Base-by-base conservation (phyloP, 2,329 filamentous ascomycete species). In the Ophiognomonia clavigignenti-juglandacearum region DNA sequence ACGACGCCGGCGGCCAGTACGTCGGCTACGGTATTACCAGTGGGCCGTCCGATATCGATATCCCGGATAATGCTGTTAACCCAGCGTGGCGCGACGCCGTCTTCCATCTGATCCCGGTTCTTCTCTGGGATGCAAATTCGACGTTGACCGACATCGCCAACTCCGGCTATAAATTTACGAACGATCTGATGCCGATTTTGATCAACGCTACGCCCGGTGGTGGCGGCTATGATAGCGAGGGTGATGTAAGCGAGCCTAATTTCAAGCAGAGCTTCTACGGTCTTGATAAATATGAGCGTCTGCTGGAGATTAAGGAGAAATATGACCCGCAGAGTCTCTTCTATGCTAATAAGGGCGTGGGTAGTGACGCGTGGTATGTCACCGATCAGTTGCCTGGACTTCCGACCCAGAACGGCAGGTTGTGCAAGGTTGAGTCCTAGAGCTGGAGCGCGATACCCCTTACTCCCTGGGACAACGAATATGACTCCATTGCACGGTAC, bases 11-110 rank as follows among this genome's bases (percentile, higher is more conserved):
- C 9, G 42, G 34, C 8, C 35, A 44, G 34, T 63, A 61, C 41
- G 38, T 43, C 26, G 51, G 47, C 31, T 36, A 54, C 59, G 2
- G 64, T 64, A 32, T n/a, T 14, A 32, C 29, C 29, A 14, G 29
- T 14, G 29, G 10, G 16, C 29, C 29, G 6, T 13, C 29, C 16
- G 29, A 14, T 2, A 14, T 32, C 13, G 29, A 32, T 5, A n/a
- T 32, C 16, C 29, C 29, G 4, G 63, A 65, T 40, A 72, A 67
- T 11, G 65, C 70, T 10, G 63, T 75, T 29, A 73, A 73, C 54
- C 71, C 73, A 4, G 73, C 72, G 1, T 78, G 73, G 73, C 64
- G 75, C 37, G 61, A 63, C 3, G 63, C 70, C 1, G 57, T 63
- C 1, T 56, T 69, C 53, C 68, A 64, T 54, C 61, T 57, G 26